Percentiles rank a stretch among this genome's conserved stretches.
These are phyloP conservation scores for Epichloe uncinata DNA, from an alignment of 2,329 filamentous ascomycete genomes.

Conservation along the genomic window DNA sequence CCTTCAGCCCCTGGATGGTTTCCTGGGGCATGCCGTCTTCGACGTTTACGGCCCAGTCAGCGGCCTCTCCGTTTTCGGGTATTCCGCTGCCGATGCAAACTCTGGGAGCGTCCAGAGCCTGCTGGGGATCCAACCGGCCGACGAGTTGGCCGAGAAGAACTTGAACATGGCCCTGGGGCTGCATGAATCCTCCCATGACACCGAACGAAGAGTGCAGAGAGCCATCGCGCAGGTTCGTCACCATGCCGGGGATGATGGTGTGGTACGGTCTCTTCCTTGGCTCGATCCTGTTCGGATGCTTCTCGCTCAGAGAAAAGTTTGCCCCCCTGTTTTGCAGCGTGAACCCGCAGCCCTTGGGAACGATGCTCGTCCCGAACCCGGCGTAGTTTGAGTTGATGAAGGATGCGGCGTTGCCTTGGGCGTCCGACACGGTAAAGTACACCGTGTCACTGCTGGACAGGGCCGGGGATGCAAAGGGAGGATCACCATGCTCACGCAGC, in stretches of 20 bases:
- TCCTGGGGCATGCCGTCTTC: constrained; percentile 69
- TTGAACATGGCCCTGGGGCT: constrained; percentile 92
- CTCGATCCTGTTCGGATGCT: constrained; percentile 68
- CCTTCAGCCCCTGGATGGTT: constrained; percentile 51
- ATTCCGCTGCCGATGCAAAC: constrained; percentile 72
- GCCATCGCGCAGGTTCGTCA: constrained; percentile 63
- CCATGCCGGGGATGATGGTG: constrained; percentile 89
- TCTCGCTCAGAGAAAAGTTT: constrained; percentile 61
- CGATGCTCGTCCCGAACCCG: constrained; percentile 76
- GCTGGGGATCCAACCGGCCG: constrained; percentile 70
- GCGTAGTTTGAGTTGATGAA: constrained; percentile 96
- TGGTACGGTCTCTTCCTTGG: constrained; percentile 87
- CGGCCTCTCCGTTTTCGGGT: constrained; percentile 43
- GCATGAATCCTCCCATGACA: constrained; percentile 98
- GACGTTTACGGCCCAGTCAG: constrained; percentile 55
- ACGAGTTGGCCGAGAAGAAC: constrained; percentile 81
- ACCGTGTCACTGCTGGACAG: constrained; percentile 84
- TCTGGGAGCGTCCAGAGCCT: constrained; percentile 81
- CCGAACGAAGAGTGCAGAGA: constrained; percentile 78
- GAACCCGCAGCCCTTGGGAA: constrained; percentile 79
- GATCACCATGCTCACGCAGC: constrained; percentile 49
- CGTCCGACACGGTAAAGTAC: constrained; percentile 79
- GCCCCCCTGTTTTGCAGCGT: constrained; percentile 82
- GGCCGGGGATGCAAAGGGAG: constrained; percentile 48
- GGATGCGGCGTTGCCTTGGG: constrained; percentile 74